phyloP scores from a whole-genome alignment of 768 basidiomycete species.

The Russula sp. region DNA sequence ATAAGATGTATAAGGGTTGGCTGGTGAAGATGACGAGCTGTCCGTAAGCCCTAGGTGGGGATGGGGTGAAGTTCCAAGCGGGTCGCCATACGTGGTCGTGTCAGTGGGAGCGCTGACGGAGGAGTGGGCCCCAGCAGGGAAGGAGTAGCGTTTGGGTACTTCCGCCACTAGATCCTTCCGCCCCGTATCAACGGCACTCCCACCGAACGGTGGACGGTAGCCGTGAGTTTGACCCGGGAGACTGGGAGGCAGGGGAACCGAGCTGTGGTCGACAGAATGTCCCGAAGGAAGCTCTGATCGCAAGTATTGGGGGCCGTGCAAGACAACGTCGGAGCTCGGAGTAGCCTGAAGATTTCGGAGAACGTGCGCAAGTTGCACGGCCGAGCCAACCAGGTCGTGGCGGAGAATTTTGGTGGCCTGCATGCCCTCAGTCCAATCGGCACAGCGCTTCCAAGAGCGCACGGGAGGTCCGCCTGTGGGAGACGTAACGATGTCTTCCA shows the following conservation, averaged over 20 bases:
- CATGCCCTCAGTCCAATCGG: constrained; percentile 71
- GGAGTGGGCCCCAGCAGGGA: constrained; percentile 13
- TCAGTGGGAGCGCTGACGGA: constrained; percentile 8
- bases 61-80: constrained; percentile 4
- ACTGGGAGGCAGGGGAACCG: constrained; percentile 1
- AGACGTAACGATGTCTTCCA: constrained; percentile 42
- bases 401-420: constrained; percentile 59
- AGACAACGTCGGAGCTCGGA: constrained; percentile 17
- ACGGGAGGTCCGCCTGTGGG: constrained; percentile 30
- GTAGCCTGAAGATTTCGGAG: constrained; percentile 32
- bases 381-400: constrained; percentile 61
- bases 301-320: constrained; percentile 19
- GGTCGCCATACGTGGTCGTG: constrained; percentile 5
- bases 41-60: constrained; percentile 8
- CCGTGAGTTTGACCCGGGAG: constrained; percentile 8
- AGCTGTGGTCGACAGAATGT: constrained; percentile 1
- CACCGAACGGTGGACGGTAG: constrained; percentile 18
- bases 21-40: constrained; percentile 1
- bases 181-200: constrained; percentile 3
- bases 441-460: constrained; percentile 55
- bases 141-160: constrained; percentile 14
- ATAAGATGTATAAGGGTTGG: constrained; percentile 9
- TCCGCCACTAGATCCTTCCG: constrained; percentile 1
- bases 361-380: constrained; percentile 51
- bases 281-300: constrained; percentile 15